A percentile compares a stretch with the other conserved stretches of the same genome.
These are phyloP conservation scores for Phytophthora crassamura DNA, from an alignment of 352 stramenopile species.

Conservation along the genomic window DNA sequence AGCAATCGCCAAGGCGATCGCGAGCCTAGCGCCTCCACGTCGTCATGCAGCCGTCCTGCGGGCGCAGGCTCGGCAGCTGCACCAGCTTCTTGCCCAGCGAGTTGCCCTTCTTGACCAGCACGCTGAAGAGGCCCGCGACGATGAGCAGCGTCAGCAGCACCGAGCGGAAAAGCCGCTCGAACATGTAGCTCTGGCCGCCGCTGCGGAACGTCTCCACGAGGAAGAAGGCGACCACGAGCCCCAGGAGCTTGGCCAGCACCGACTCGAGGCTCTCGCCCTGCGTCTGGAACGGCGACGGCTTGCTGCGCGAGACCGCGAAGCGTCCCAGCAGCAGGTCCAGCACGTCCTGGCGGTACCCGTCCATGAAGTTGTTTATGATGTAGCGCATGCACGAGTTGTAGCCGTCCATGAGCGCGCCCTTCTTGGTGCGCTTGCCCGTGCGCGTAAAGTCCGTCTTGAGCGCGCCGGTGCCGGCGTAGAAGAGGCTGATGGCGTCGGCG, in stretches of 20 bases:
- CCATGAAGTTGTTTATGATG: conserved; percentile 97
- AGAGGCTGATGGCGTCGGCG: conserved; percentile 93
- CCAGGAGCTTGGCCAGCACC: conserved; percentile 57
- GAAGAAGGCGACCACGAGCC: conserved; percentile 60
- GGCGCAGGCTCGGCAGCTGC: conserved; percentile 62
- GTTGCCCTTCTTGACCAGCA: conserved; percentile 84
- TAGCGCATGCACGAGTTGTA: conserved; percentile 95
- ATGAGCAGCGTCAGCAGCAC: conserved; percentile 60
- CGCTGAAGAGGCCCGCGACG: conserved; percentile 49
- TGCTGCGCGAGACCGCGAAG: conserved; percentile 57
- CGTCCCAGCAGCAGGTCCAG: conserved; percentile 91
- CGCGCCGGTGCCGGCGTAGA: conserved; percentile 95
- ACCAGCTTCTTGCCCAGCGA: conserved; percentile 72
- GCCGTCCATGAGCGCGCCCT: conserved; percentile 94
- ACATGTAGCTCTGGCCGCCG: conserved; percentile 47
- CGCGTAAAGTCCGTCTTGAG: conserved; percentile 97
- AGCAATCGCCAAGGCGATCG: conserved; percentile 10
- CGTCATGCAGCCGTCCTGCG: conserved; percentile 82
- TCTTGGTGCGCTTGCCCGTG: conserved; percentile 94
- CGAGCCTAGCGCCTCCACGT: conserved; percentile 62
- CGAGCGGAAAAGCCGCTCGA: conserved; percentile 66
- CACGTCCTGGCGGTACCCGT: conserved; percentile 94
- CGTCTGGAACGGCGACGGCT: conserved; percentile 56
- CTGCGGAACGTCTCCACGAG: conserved; percentile 64
- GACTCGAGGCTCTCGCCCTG: conserved; percentile 65